These are phyloP conservation scores for Castanospermum australe DNA, from an alignment of 306 rosid genomes.

Conservation along the genomic window DNA sequence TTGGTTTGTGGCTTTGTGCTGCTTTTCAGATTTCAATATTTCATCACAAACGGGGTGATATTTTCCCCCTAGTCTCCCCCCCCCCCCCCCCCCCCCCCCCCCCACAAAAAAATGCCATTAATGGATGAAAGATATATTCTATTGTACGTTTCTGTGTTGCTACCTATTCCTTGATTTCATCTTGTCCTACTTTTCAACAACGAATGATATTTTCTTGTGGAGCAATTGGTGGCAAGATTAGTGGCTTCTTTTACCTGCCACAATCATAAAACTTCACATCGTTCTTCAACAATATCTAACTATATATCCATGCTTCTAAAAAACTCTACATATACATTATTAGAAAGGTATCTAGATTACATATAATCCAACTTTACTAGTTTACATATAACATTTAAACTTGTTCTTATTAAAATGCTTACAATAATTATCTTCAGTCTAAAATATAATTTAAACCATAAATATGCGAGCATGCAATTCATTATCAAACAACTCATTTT, in stretches of 20 bases:
- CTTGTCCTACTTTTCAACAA: conserved; percentile 26
- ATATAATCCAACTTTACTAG: not conserved
- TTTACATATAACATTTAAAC: not conserved
- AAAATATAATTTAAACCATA: not conserved
- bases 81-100: too few species aligned
- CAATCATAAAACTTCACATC: conserved; percentile 23
- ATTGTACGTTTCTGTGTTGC: not conserved
- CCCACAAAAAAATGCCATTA: not conserved
- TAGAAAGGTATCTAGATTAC: not conserved
- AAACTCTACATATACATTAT: not conserved
- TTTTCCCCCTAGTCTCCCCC: too few species aligned
- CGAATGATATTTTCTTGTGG: conserved; percentile 34
- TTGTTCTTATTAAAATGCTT: not conserved
- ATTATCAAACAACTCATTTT: not conserved
- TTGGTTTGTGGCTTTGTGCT: not conserved
- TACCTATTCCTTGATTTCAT: conserved; percentile 14
- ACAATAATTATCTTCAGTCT: not conserved
- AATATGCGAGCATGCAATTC: not conserved
- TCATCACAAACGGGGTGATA: not conserved
- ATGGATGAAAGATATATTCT: not conserved
- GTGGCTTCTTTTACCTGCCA: conserved; percentile 37
- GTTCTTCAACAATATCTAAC: not conserved
- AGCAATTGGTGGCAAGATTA: conserved; percentile 50
- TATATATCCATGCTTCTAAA: not conserved
- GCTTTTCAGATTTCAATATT: conserved; percentile 19